phyloP scores from a whole-genome alignment of 306 rosid genomes.

The Hippophae gyantsensis region DNA sequence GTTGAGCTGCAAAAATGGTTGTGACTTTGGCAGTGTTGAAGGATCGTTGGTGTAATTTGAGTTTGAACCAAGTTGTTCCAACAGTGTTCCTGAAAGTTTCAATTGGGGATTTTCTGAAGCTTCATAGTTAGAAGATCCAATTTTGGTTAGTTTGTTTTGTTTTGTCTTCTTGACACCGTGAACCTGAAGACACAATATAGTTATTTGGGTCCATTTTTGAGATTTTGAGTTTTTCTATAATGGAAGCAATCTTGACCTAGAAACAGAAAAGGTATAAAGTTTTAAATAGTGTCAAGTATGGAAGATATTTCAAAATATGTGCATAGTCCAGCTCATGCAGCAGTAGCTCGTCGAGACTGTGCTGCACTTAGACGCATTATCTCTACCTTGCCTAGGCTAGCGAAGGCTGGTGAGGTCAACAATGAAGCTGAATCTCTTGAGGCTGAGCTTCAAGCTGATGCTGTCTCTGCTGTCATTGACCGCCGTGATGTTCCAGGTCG shows the following conservation, averaged over 20 bases:
- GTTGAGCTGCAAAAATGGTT: conserved; percentile 16
- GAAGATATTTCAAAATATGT: conserved; percentile 66
- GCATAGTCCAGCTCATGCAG: conserved; percentile 84
- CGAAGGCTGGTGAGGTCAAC: conserved; percentile 77
- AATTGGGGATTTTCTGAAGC: conserved; percentile 22
- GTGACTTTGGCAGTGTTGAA: conserved; percentile 13
- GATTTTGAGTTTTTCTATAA: conserved; percentile 22
- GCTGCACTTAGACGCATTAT: conserved; percentile 55
- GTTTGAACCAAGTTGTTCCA: conserved; percentile 4
- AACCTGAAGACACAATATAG: conserved; percentile 16
- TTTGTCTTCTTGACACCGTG: conserved; percentile 14
- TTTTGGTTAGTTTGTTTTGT: conserved; percentile 17
- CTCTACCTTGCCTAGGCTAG: conserved; percentile 53
- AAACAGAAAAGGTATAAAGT: conserved; percentile 27
- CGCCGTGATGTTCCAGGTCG: conserved; percentile 93
- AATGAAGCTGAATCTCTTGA: conserved; percentile 72
- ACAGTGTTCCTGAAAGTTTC: conserved; percentile 14
- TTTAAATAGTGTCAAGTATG: conserved; percentile 31
- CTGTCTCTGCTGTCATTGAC: conserved; percentile 65
- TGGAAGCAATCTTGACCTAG: conserved; percentile 39
- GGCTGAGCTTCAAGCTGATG: conserved; percentile 75
- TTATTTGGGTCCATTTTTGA: conserved; percentile 15
- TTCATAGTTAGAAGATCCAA: conserved; percentile 11
- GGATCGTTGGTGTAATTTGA: conserved; percentile 15
- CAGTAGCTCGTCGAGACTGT: conserved; percentile 70